phyloP scores from a whole-genome alignment of 495 filamentous ascomycete genomes.

The Chaetomium tenue region DNA sequence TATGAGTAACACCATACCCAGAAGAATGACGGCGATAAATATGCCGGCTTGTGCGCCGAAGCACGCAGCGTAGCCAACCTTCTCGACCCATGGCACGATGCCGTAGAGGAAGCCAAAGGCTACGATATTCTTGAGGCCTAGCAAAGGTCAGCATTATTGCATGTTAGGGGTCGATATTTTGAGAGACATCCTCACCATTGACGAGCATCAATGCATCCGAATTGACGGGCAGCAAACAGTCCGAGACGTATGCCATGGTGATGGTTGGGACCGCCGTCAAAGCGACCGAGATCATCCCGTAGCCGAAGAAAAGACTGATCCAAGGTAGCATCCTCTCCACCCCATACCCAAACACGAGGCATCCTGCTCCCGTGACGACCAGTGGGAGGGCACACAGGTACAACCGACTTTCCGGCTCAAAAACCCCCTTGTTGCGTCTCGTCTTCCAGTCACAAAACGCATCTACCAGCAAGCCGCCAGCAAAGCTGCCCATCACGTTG shows the following conservation, averaged over 20 bases:
- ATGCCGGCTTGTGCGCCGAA: slow-evolving; percentile 56
- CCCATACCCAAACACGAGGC: slow-evolving; percentile 41
- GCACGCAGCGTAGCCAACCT: slow-evolving; percentile 49
- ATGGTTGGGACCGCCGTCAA: slow-evolving; percentile 39
- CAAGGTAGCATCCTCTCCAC: slow-evolving; percentile 34
- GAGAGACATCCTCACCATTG: slow-evolving; percentile 30
- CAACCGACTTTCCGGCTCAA: slow-evolving; percentile 56
- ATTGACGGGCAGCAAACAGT: slow-evolving; percentile 38
- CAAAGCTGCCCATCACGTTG: slow-evolving; percentile 44
- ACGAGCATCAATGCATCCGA: slow-evolving; percentile 39
- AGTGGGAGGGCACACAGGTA: slow-evolving; percentile 46
- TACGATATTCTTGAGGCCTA: slow-evolving; percentile 38
- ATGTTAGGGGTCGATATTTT: not conserved
- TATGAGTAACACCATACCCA: slow-evolving; percentile 34
- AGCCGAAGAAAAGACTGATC: slow-evolving; percentile 40
- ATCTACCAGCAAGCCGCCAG: slow-evolving; percentile 48
- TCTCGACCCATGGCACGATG: slow-evolving; percentile 49
- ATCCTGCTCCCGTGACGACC: slow-evolving; percentile 39
- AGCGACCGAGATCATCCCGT: slow-evolving; percentile 38
- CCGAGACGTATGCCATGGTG: slow-evolving; percentile 39
- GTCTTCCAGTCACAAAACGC: slow-evolving; percentile 47
- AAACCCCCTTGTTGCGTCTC: slow-evolving; percentile 49
- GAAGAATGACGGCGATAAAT: slow-evolving; percentile 32
- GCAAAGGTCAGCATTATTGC: slow-evolving; percentile 1
- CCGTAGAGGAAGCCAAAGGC: slow-evolving; percentile 37